Percentiles rank a stretch among this genome's conserved stretches.
phyloP scores from a whole-genome alignment of 1,284 basidiomycete species.

The Termitomyces sp. region DNA sequence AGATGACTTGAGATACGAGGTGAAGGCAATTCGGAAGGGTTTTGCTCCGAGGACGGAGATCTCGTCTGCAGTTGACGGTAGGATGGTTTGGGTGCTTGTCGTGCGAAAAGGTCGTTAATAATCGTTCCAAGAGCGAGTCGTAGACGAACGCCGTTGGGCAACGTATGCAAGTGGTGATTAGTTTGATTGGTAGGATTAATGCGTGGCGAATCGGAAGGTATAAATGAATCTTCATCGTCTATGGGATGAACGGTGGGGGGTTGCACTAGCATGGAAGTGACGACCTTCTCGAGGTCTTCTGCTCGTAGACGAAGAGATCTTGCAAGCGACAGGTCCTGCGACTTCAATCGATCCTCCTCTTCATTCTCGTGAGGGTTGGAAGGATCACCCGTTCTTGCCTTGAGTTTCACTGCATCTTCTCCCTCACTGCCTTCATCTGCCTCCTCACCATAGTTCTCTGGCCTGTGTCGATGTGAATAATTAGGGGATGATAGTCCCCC shows the following conservation, averaged over 20 bases:
- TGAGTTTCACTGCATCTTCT: constrained; percentile 49
- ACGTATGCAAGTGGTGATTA: constrained; percentile 44
- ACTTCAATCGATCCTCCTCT: constrained; percentile 50
- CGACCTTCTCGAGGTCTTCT: constrained; percentile 74
- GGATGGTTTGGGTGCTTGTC: constrained; percentile 53
- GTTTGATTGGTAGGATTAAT: constrained; percentile 22
- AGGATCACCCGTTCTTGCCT: constrained; percentile 47
- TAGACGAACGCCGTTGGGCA: constrained; percentile 77
- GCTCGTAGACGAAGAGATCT: constrained; percentile 60
- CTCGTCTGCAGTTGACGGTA: constrained; percentile 36
- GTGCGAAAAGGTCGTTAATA: constrained; percentile 74
- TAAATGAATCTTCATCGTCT: constrained; percentile 43
- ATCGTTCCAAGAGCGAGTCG: constrained; percentile 66
- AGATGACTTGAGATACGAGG: constrained; percentile 13
- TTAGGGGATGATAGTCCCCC: constrained; percentile 56
- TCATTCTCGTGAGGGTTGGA: constrained; percentile 49
- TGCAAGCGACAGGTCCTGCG: constrained; percentile 59
- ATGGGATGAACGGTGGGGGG: constrained; percentile 54
- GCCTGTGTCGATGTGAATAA: constrained; percentile 55
- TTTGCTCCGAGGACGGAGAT: constrained; percentile 20
- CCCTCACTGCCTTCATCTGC: constrained; percentile 61
- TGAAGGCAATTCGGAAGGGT: constrained; percentile 17
- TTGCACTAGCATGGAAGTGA: constrained; percentile 73
- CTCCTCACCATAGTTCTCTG: constrained; percentile 70
- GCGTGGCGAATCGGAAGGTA: constrained; percentile 48